A percentile compares a stretch with the other conserved stretches of the same genome.
Conservation (phyloP, 78 protist species). For the Trichosphaerium sp. region DNA sequence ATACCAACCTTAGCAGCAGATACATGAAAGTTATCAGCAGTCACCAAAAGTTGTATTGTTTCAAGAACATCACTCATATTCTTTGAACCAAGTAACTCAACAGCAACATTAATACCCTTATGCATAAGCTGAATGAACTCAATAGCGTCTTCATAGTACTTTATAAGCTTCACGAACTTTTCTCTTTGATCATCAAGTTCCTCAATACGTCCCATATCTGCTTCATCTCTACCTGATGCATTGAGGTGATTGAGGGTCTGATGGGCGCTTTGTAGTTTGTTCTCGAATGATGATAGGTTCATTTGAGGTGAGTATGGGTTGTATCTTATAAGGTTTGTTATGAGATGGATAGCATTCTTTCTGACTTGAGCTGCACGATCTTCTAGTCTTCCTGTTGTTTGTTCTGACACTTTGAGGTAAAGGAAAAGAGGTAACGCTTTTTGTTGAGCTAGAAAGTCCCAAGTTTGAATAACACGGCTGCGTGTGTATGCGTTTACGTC, state of each 20-base stretch:
- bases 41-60: conserved; percentile 16
- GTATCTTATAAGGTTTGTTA: background rate
- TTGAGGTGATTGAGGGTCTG: too few species aligned
- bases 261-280: too few species aligned
- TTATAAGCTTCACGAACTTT: background rate
- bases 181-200: background rate
- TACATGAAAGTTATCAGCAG: background rate
- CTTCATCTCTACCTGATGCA: too few species aligned
- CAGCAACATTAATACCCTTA: background rate
- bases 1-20: background rate
- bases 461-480: background rate
- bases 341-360: conserved; percentile 10
- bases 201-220: too few species aligned
- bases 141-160: background rate
- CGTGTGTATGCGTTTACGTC: conserved; percentile 2
- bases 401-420: background rate
- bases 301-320: conserved; percentile 7
- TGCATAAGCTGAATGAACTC: conserved; percentile 4
- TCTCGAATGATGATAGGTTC: background rate
- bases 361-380: conserved; percentile 25
- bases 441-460: background rate
- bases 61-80: conserved; percentile 18
- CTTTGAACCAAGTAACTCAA: conserved; percentile 31
- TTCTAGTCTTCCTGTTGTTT: conserved; percentile 3
- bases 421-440: background rate